phyloP scores from a whole-genome alignment of 441 rosid genomes.

The Viola pubescens region DNA sequence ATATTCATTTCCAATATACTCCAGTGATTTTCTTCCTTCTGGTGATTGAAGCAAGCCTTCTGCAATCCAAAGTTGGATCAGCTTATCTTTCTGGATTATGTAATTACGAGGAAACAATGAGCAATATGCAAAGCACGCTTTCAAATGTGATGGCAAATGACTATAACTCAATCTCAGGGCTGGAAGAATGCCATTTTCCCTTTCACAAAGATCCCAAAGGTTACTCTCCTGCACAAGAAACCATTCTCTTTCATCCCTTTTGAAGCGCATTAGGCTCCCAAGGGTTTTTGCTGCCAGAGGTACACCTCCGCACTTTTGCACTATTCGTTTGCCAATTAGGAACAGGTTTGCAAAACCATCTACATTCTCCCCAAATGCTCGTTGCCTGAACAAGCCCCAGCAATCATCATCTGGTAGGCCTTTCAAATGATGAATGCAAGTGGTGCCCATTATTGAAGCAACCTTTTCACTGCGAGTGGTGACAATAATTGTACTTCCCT shows the following conservation, averaged over 20 bases:
- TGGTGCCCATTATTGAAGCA: conserved; percentile 14
- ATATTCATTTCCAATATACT: conserved; percentile 13
- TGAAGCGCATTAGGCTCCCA: conserved; percentile 17
- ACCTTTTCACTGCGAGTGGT: conserved; percentile 25
- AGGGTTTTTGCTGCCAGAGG: conserved; percentile 21
- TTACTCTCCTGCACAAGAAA: not conserved
- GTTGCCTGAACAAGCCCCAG: conserved; percentile 20
- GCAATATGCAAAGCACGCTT: conserved; percentile 22
- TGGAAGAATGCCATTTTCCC: conserved; percentile 6
- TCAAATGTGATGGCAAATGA: conserved; percentile 15
- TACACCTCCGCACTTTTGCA: conserved; percentile 22
- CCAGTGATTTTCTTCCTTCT: not conserved
- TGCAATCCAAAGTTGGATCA: conserved; percentile 22
- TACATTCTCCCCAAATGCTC: conserved; percentile 14
- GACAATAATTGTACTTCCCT: conserved; percentile 27
- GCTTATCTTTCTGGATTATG: not conserved
- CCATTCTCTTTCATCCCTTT: conserved; percentile 16
- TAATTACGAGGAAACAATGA: conserved; percentile 19
- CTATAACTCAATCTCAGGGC: conserved; percentile 15
- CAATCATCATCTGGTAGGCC: conserved; percentile 13
- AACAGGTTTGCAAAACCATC: not conserved
- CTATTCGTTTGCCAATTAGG: conserved; percentile 20
- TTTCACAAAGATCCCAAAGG: not conserved
- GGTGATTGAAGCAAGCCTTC: conserved; percentile 18
- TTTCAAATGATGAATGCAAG: not conserved